phyloP scores from a whole-genome alignment of 2,329 filamentous ascomycete species.

The Verticillium nubilum region DNA sequence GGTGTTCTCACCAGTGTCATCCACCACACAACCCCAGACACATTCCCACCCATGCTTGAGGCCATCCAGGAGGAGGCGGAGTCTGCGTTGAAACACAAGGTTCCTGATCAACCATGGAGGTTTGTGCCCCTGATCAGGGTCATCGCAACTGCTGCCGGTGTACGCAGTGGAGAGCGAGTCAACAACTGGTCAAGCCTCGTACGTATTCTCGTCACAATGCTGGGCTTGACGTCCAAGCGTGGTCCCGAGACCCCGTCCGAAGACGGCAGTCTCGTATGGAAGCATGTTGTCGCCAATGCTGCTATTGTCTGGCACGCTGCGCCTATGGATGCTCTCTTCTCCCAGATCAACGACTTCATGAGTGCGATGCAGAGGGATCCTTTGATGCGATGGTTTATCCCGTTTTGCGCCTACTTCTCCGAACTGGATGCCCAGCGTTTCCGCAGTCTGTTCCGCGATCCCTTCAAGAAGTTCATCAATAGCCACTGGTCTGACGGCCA shows the following conservation, averaged over 20 bases:
- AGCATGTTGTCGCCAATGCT: slow-evolving; percentile 48
- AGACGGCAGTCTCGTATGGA: slow-evolving; percentile 46
- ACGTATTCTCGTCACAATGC: slow-evolving; percentile 44
- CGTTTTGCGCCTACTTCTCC: slow-evolving; percentile 78
- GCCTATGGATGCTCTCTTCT: slow-evolving; percentile 72
- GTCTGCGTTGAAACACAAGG: slow-evolving; percentile 30
- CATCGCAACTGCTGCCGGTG: slow-evolving; percentile 66
- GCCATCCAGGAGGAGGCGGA: slow-evolving; percentile 49
- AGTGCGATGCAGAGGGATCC: slow-evolving; percentile 59
- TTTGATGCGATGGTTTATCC: slow-evolving; percentile 69
- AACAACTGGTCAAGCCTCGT: slow-evolving; percentile 65
- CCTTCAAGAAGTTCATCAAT: slow-evolving; percentile 80
- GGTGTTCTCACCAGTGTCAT: slow-evolving; percentile 77
- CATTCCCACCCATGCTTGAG: slow-evolving; percentile 64
- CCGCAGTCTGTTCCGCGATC: slow-evolving; percentile 67
- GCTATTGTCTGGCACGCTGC: slow-evolving; percentile 70
- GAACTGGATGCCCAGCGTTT: slow-evolving; percentile 71
- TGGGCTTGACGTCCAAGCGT: slow-evolving; percentile 41
- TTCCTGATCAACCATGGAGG: slow-evolving; percentile 27
- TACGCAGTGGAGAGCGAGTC: slow-evolving; percentile 75
- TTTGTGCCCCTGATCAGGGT: slow-evolving; percentile 49
- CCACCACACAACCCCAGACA: slow-evolving; percentile 72
- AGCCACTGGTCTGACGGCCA: slow-evolving; percentile 63
- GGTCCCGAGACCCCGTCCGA: slow-evolving; percentile 26
- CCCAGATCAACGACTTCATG: slow-evolving; percentile 60